Base-by-base conservation (phyloP, 2,329 filamentous ascomycete genomes). In the Phaeosphaeria sp. region DNA sequence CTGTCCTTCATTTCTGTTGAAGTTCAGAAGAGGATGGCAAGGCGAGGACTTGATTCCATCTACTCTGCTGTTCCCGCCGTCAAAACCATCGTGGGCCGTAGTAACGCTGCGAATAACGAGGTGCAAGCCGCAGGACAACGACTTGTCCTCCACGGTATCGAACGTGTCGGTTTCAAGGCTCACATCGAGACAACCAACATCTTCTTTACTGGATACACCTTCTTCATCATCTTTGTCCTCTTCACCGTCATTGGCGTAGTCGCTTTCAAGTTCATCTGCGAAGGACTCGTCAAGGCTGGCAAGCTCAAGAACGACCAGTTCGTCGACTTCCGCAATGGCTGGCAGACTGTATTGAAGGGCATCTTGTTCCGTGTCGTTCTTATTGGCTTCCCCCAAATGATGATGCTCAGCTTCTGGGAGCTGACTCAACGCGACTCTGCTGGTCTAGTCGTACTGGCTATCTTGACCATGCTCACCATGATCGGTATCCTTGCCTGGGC, bases 401-500 rank as follows among this genome's bases (percentile, higher is more conserved):
- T 89, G 49, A 90, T 97, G 54, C 86, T 97, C 54, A 96, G 91
- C 77, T 84, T 97, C 65, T 97, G 94, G 94, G 93, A 98, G 77
- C 89, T 97, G 59, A 97, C 93, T 4, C 84, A 89, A 70, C 85
- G 86, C 62, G 93, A 98, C 78, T 97, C 94, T 1, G 83, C 90
- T 6, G 94, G 92, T 25, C 89, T 95, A 74, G 86, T 97, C 48
- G 90, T 96, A 41, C 83, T 97, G 23, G 93, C 93, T 46, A 86
- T 96, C 62, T 91, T 96, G 78, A 96, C 96, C 83, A 86, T 97
- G 75, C 81, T 97, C 68, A 90, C 90, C 60, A 89, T 96, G 83
- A 82, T 89, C 41, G 83, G 84, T 52, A 91, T 93, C 30, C 85
- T 98, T 33, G 89, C 81, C 21, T 97, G 92, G 91, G 94, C 93